phyloP scores from a whole-genome alignment of 805 yeast species.

The Hemisphaericaspora nanyangensis region DNA sequence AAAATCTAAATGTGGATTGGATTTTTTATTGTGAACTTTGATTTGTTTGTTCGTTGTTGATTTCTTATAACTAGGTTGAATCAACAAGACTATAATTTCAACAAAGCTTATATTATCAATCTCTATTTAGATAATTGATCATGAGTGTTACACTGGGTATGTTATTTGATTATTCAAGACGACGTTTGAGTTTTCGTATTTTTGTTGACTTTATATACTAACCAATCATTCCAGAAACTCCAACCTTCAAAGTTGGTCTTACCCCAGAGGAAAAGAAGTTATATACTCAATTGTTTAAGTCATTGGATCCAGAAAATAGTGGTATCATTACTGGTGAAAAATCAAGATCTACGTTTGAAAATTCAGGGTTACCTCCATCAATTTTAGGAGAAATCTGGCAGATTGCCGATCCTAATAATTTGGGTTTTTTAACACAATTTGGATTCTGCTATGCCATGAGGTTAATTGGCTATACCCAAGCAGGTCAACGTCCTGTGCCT shows the following conservation, averaged over 20 bases:
- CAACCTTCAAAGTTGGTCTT: conserved; percentile 43
- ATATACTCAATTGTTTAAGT: conserved; percentile 71
- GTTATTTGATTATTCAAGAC: conserved; percentile 10
- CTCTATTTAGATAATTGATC: not conserved
- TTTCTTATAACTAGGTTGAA: too few relatives aligned
- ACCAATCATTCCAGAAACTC: conserved; percentile 18
- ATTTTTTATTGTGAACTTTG: too few relatives aligned
- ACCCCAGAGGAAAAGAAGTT: conserved; percentile 74
- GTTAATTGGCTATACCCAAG: conserved; percentile 82
- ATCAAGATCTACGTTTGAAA: conserved; percentile 78
- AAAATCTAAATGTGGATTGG: too few relatives aligned
- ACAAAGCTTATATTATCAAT: too few relatives aligned
- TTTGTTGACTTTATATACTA: conserved; percentile 3
- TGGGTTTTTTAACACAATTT: conserved; percentile 75
- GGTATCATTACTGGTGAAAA: conserved; percentile 88
- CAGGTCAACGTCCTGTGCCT: conserved; percentile 55
- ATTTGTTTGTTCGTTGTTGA: too few relatives aligned
- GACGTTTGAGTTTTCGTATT: not conserved
- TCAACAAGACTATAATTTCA: too few relatives aligned
- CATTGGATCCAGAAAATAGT: conserved; percentile 71
- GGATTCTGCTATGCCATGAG: conserved; percentile 88
- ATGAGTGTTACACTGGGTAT: conserved; percentile 27
- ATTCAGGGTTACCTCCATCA: conserved; percentile 76
- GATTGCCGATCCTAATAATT: conserved; percentile 81
- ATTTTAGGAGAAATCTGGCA: conserved; percentile 91